Percentiles rank a stretch among this genome's conserved stretches.
Evolutionary conservation across 306 rosid species (phyloP).

Genomic region (Acacia acuminata): DNA sequence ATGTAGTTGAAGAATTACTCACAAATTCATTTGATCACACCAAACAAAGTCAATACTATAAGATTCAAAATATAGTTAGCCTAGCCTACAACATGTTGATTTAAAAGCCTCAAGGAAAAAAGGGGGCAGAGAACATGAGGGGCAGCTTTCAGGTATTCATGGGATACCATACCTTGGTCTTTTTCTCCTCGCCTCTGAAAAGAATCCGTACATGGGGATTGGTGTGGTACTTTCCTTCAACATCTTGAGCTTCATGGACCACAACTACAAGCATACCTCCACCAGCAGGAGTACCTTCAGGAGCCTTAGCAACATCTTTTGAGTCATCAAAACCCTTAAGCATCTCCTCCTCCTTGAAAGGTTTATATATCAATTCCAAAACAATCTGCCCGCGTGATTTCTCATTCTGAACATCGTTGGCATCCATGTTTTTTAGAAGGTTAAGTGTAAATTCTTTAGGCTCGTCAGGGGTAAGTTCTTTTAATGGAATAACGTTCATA

Average conservation of each 20-base stretch:
- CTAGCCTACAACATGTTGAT: not conserved
- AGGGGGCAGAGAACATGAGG: not conserved
- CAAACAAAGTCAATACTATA: not conserved
- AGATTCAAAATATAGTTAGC: not conserved
- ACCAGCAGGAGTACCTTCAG: conserved; percentile 73
- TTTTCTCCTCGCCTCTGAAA: conserved; percentile 79
- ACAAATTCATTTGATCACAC: not conserved
- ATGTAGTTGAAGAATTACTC: not conserved
- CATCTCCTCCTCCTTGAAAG: conserved; percentile 69
- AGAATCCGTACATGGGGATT: conserved; percentile 74
- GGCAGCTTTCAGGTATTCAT: not conserved
- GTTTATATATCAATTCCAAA: conserved; percentile 72
- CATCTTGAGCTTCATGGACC: conserved; percentile 81
- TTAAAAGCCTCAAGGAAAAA: not conserved
- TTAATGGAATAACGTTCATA: conserved; percentile 61
- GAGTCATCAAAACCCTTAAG: conserved; percentile 48
- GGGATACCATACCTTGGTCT: conserved; percentile 64
- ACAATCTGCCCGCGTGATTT: conserved; percentile 85
- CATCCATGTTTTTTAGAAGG: conserved; percentile 74
- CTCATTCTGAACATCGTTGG: conserved; percentile 69
- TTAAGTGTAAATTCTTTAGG: conserved; percentile 60
- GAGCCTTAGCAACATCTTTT: conserved; percentile 45
- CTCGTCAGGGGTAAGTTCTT: conserved; percentile 59
- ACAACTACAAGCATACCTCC: conserved; percentile 76
- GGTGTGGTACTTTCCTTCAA: conserved; percentile 87